Conservation (phyloP, 1,284 basidiomycete species). For the Dichomitus squalens region DNA sequence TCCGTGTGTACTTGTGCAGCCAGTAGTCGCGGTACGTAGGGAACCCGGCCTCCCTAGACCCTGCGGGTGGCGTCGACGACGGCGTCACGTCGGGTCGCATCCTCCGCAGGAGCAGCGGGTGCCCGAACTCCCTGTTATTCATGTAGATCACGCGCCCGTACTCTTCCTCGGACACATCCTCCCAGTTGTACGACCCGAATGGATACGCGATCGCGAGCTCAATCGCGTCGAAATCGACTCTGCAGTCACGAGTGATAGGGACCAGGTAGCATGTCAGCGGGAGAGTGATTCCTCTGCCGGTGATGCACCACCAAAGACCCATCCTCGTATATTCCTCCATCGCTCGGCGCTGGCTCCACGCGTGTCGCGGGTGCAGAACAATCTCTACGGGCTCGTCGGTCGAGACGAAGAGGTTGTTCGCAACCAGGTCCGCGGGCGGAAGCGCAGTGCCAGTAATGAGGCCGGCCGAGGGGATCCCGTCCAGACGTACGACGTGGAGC, state of each 20-base stretch:
- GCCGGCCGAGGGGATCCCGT: slow-evolving; percentile 51
- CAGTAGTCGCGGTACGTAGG: slow-evolving; percentile 66
- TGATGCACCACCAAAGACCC: slow-evolving; percentile 66
- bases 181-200: slow-evolving; percentile 57
- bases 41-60: slow-evolving; percentile 48
- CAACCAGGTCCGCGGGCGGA: slow-evolving; percentile 46
- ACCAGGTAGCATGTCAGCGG: slow-evolving; percentile 63
- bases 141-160: slow-evolving; percentile 52
- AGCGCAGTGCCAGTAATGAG: slow-evolving; percentile 64
- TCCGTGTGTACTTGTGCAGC: slow-evolving; percentile 52
- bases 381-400: slow-evolving; percentile 43
- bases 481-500: slow-evolving; percentile 60
- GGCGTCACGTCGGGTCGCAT: slow-evolving; percentile 69
- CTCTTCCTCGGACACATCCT: slow-evolving; percentile 46
- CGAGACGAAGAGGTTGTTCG: slow-evolving; percentile 38
- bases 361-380: slow-evolving; percentile 44
- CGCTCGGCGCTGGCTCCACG: slow-evolving; percentile 45
- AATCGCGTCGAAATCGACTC: slow-evolving; percentile 62
- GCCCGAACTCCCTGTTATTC: slow-evolving; percentile 56
- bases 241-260: slow-evolving; percentile 49
- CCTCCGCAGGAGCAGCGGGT: slow-evolving; percentile 54
- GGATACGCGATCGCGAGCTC: slow-evolving; percentile 49
- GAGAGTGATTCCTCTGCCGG: slow-evolving; percentile 51
- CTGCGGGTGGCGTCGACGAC: slow-evolving; percentile 51
- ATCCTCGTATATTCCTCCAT: slow-evolving; percentile 66